Percentiles rank a stretch among this genome's conserved stretches.
phyloP scores from a whole-genome alignment of 371 early-diverging fungal species.

The Thermomucor indicae-seudaticae region DNA sequence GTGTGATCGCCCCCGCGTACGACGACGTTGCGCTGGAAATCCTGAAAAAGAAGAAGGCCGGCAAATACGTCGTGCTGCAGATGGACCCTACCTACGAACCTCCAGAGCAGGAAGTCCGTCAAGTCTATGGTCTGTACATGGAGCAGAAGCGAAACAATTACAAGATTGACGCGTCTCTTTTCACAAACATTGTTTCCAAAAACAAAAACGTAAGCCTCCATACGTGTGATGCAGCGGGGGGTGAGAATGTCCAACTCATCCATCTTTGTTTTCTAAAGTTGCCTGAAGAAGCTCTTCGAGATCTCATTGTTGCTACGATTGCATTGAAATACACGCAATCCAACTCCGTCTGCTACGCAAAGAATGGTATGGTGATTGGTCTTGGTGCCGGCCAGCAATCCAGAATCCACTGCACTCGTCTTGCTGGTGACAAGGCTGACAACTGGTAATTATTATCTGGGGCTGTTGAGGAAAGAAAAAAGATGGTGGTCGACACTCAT shows the following conservation, averaged over 20 bases:
- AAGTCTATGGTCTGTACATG: slow-evolving; percentile 90
- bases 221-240: neutral
- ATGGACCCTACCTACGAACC: slow-evolving; percentile 93
- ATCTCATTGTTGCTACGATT: slow-evolving; percentile 94
- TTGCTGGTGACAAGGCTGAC: slow-evolving; percentile 98
- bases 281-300: slow-evolving; percentile 68
- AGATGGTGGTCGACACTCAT: neutral
- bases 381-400: slow-evolving; percentile 98
- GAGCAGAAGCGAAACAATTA: slow-evolving; percentile 90
- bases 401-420: slow-evolving; percentile 95
- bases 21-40: slow-evolving; percentile 86
- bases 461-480: no score
- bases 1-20: slow-evolving; percentile 94
- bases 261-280: slow-evolving; percentile 29
- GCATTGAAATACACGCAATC: slow-evolving; percentile 97
- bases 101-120: slow-evolving; percentile 77
- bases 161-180: slow-evolving; percentile 68
- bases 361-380: slow-evolving; percentile 97
- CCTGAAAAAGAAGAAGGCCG: slow-evolving; percentile 91
- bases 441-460: slow-evolving; percentile 84
- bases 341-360: slow-evolving; percentile 97
- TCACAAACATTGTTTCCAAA: slow-evolving; percentile 82
- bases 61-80: slow-evolving; percentile 93
- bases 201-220: slow-evolving; percentile 56
- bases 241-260: neutral